These are phyloP conservation scores for Persicaria tinctoria DNA, from an alignment of 148 eudicot genomes.

Conservation along the genomic window DNA sequence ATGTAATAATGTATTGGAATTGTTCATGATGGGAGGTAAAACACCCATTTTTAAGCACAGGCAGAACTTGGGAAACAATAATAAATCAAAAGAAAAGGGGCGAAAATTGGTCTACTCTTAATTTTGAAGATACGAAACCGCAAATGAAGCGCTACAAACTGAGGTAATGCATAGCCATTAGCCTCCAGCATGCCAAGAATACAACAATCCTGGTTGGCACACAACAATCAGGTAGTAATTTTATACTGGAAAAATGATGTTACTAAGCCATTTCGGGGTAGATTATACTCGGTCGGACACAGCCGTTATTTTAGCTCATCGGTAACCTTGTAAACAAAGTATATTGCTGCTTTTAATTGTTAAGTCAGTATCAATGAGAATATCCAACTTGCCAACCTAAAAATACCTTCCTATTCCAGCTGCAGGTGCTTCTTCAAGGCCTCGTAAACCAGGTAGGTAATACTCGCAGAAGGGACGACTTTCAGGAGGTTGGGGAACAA, in stretches of 20 bases:
- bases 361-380: not conserved
- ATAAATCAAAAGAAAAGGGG: no score
- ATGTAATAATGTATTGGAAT: no score
- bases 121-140: no score
- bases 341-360: not conserved
- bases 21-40: no score
- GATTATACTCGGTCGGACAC: not conserved
- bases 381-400: not conserved
- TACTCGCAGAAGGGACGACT: constrained; percentile 93
- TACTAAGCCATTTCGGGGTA: not conserved
- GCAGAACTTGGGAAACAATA: no score
- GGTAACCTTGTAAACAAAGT: not conserved
- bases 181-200: constrained; percentile 2
- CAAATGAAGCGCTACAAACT: no score
- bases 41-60: no score
- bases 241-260: constrained; percentile 5
- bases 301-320: not conserved
- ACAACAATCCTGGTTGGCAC: constrained; percentile 4
- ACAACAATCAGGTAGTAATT: not conserved
- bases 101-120: no score
- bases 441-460: constrained; percentile 83
- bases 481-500: constrained; percentile 89
- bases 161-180: not conserved
- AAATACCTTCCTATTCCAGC: constrained; percentile 27
- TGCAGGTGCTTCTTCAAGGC: constrained; percentile 85